Percentiles rank a stretch among this genome's conserved stretches.
Conservation (phyloP, 495 filamentous ascomycete genomes). For the Delitschia confertaspora region DNA sequence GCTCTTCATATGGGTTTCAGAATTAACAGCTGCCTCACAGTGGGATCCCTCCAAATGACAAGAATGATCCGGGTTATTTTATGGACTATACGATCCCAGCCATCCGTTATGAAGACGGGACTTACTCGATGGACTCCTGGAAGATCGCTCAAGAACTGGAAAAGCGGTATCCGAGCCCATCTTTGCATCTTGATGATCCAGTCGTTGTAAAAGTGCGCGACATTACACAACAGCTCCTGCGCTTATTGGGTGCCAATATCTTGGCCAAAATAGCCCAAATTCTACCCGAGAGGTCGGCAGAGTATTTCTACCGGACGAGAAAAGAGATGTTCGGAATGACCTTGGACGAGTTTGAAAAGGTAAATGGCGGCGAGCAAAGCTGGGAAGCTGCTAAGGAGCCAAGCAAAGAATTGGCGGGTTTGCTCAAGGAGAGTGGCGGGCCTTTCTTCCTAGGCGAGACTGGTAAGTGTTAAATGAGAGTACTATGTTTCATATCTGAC, state of each 20-base stretch:
- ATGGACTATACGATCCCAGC: conserved; percentile 47
- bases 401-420: conserved; percentile 36
- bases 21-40: conserved; percentile 12
- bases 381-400: conserved; percentile 36
- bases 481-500: conserved; percentile 7
- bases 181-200: conserved; percentile 44
- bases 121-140: conserved; percentile 48
- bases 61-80: conserved; percentile 18
- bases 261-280: conserved; percentile 36
- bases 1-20: neutral
- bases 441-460: conserved; percentile 40
- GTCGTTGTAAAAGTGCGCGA: conserved; percentile 32
- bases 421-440: conserved; percentile 46
- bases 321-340: conserved; percentile 37
- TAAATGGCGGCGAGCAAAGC: conserved; percentile 35
- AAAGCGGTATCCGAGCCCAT: conserved; percentile 43
- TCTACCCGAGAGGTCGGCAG: conserved; percentile 35
- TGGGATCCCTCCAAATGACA: conserved; percentile 37
- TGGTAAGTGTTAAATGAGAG: conserved; percentile 12
- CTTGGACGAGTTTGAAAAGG: conserved; percentile 36
- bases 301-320: conserved; percentile 43
- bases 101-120: conserved; percentile 43
- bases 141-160: conserved; percentile 48
- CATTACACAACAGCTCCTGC: conserved; percentile 15
- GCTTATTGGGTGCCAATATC: conserved; percentile 26